Conservation (phyloP, 305 asterid genomes). For the Solanum hybrid region DNA sequence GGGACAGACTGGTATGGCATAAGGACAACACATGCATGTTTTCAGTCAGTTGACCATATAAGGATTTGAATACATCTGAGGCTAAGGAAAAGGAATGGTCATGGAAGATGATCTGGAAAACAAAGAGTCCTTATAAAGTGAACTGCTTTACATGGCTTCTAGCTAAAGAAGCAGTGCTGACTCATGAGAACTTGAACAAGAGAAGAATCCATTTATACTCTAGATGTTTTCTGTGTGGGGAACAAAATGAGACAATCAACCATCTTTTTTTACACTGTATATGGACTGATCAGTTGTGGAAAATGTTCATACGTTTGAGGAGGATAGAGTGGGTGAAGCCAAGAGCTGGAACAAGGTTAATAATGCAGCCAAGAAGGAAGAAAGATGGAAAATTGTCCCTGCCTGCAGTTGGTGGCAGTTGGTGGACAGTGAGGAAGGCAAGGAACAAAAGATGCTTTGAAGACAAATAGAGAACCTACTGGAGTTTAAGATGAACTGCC, state of each 20-base stretch:
- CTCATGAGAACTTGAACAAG: background rate
- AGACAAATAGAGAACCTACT: background rate
- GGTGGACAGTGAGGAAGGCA: background rate
- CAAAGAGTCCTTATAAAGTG: background rate
- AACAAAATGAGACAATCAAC: background rate
- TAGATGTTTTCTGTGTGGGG: background rate
- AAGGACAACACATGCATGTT: background rate
- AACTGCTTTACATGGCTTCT: background rate
- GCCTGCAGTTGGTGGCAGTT: background rate
- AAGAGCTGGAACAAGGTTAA: background rate
- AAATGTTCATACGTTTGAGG: background rate
- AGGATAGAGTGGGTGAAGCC: background rate
- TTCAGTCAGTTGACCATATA: background rate
- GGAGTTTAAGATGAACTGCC: background rate
- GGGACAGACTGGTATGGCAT: background rate
- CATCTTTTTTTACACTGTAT: background rate
- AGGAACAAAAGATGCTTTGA: background rate
- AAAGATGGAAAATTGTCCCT: background rate
- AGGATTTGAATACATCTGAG: background rate
- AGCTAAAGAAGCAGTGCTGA: background rate
- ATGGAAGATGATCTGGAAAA: background rate
- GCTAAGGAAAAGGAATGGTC: background rate
- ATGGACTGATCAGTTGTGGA: background rate
- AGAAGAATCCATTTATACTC: background rate
- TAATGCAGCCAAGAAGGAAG: background rate